These are phyloP conservation scores for Chenopodium suecicum DNA, from an alignment of 148 eudicot genomes.

Conservation along the genomic window DNA sequence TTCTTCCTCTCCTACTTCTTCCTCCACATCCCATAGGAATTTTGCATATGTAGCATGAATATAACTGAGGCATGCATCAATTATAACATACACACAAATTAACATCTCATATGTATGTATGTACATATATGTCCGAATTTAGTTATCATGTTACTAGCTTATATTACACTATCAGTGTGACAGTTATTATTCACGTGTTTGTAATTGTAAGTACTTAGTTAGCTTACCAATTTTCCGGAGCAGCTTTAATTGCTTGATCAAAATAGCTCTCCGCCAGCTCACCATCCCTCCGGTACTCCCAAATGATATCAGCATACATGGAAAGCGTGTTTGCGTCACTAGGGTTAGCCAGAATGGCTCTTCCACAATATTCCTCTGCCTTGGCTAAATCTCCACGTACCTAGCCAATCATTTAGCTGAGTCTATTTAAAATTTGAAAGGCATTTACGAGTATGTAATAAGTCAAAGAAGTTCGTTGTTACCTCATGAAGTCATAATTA, in stretches of 20 bases:
- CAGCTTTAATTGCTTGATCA: slow-evolving; percentile 53
- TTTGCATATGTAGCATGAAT: slow-evolving; percentile 58
- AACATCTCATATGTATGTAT: no score
- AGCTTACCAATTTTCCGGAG: slow-evolving; percentile 53
- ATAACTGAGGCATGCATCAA: slow-evolving; percentile 38
- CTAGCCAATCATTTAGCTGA: slow-evolving; percentile 23
- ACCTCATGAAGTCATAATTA: no score
- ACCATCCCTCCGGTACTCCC: slow-evolving; percentile 52
- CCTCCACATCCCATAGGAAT: slow-evolving; percentile 59
- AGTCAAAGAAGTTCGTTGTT: no score
- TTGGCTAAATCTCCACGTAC: slow-evolving; percentile 50
- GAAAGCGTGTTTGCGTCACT: slow-evolving; percentile 48
- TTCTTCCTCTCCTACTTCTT: slow-evolving; percentile 38
- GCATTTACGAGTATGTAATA: no score
- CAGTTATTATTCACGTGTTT: no score
- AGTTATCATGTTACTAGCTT: no score
- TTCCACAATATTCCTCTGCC: slow-evolving; percentile 71
- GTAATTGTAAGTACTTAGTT: no score
- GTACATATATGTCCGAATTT: no score
- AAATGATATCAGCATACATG: slow-evolving; percentile 56
- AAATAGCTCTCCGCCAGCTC: slow-evolving; percentile 49
- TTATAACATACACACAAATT: background rate
- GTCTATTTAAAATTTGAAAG: no score
- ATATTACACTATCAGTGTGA: no score
- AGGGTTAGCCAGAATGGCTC: slow-evolving; percentile 62